A percentile compares a stretch with the other conserved stretches of the same genome.
These are phyloP conservation scores for Cercis canadensis DNA, from an alignment of 306 rosid genomes.

Conservation along the genomic window DNA sequence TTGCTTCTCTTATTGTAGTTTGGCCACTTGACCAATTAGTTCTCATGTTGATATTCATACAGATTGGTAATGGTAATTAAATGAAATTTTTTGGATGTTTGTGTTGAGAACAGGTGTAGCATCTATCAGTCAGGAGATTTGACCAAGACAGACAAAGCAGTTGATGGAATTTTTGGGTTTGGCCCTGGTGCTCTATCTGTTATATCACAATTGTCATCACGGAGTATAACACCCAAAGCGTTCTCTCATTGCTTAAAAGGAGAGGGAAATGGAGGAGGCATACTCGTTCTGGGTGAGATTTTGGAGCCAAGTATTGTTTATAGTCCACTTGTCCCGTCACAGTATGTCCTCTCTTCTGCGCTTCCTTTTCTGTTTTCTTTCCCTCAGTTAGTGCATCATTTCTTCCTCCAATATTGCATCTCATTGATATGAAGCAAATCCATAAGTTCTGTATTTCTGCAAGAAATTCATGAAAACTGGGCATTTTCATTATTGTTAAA, in stretches of 20 bases:
- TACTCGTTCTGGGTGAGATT: conserved; percentile 97
- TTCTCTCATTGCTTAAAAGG: conserved; percentile 97
- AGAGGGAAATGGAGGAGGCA: conserved; percentile 90
- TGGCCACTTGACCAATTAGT: conserved; percentile 16
- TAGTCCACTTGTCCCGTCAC: conserved; percentile 93
- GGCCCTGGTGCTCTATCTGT: conserved; percentile 89
- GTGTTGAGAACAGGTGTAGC: conserved; percentile 80
- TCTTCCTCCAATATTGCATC: neutral
- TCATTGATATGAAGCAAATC: conserved; percentile 17
- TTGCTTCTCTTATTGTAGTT: conserved; percentile 31
- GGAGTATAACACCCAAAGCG: conserved; percentile 78
- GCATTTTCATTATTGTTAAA: neutral
- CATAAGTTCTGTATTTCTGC: neutral
- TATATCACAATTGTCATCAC: conserved; percentile 85
- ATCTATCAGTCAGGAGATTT: conserved; percentile 80
- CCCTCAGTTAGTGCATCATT: neutral
- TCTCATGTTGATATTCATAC: conserved; percentile 20
- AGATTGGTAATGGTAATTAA: conserved; percentile 36
- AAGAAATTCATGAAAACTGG: conserved; percentile 8
- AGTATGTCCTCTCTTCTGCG: conserved; percentile 71
- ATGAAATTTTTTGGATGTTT: conserved; percentile 38
- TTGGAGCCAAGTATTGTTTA: conserved; percentile 90
- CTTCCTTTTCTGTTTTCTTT: conserved; percentile 35
- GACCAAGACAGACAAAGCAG: conserved; percentile 84
- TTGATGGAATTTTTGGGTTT: conserved; percentile 96